These are phyloP conservation scores for Gentiana dahurica DNA, from an alignment of 257 asterid species.

Conservation along the genomic window DNA sequence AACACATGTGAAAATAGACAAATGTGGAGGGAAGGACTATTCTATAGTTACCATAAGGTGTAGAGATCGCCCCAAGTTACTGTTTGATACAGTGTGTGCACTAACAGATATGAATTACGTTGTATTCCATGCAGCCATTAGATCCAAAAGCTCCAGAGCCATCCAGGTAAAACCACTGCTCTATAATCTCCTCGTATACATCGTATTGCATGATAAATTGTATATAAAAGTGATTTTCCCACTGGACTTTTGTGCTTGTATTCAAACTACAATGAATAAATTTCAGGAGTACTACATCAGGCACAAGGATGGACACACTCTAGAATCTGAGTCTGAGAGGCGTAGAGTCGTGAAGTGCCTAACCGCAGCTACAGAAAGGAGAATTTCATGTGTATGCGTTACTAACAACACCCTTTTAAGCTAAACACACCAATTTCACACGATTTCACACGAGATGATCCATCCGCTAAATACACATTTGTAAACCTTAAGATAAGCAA, in stretches of 20 bases:
- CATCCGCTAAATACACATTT: too few species aligned
- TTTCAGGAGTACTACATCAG: conserved; percentile 66
- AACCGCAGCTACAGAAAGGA: conserved; percentile 37
- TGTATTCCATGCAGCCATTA: conserved; percentile 71
- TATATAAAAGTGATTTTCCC: background rate
- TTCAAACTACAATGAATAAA: background rate
- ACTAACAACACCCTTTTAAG: too few species aligned
- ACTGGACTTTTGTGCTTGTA: too few species aligned
- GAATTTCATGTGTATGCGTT: background rate
- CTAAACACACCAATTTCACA: conserved; percentile 4
- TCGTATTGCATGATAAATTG: conserved; percentile 4
- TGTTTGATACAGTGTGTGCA: conserved; percentile 72
- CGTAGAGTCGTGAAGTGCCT: conserved; percentile 41
- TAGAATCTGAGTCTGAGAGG: conserved; percentile 45
- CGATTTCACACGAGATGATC: too few species aligned
- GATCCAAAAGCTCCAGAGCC: conserved; percentile 55
- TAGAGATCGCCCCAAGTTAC: conserved; percentile 59
- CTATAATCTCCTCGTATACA: background rate
- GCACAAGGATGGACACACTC: conserved; percentile 39
- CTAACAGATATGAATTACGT: conserved; percentile 62
- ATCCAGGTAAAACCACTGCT: conserved; percentile 42
- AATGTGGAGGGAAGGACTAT: conserved; percentile 46
- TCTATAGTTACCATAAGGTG: conserved; percentile 51
- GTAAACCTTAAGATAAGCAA: conserved; percentile 35
- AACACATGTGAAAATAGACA: conserved; percentile 53